Percentiles rank a stretch among this genome's conserved stretches.
Conservation (phyloP, 202 grass and related monocot species). For the Setaria viridis region DNA sequence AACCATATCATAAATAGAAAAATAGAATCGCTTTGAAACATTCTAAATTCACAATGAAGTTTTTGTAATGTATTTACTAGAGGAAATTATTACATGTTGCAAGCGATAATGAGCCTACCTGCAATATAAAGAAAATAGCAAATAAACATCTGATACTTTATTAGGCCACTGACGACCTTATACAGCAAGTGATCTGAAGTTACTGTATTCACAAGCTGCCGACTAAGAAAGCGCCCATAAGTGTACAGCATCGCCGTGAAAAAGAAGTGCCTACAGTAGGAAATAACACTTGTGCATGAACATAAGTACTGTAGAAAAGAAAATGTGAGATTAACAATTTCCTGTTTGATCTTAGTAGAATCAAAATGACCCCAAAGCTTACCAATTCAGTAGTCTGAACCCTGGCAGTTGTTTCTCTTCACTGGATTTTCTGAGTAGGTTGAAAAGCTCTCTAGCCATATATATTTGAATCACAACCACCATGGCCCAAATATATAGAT, state of each 20-base stretch:
- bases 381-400: constrained; percentile 98
- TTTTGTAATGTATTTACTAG: constrained; percentile 22
- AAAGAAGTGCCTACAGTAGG: constrained; percentile 90
- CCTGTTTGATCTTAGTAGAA: constrained; percentile 21
- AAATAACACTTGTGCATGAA: constrained; percentile 30
- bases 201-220: constrained; percentile 91
- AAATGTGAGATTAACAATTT: constrained; percentile 30
- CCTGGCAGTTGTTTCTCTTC: constrained; percentile 93
- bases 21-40: neutral
- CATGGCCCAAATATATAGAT: constrained; percentile 98
- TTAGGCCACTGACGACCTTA: constrained; percentile 78
- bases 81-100: constrained; percentile 28
- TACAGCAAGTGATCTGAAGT: constrained; percentile 92
- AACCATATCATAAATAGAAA: neutral
- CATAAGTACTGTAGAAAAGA: constrained; percentile 3
- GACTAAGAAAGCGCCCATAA: constrained; percentile 97
- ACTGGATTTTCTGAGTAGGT: constrained; percentile 85
- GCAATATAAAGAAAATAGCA: constrained; percentile 99
- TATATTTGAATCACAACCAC: constrained; percentile 97
- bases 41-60: constrained; percentile 18
- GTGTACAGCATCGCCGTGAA: constrained; percentile 98
- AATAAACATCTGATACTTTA: constrained; percentile 99
- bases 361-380: constrained; percentile 39
- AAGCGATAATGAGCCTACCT: constrained; percentile 60
- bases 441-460: constrained; percentile 95